phyloP scores from a whole-genome alignment of 2,329 filamentous ascomycete genomes.

The Hypoxylon sp. region DNA sequence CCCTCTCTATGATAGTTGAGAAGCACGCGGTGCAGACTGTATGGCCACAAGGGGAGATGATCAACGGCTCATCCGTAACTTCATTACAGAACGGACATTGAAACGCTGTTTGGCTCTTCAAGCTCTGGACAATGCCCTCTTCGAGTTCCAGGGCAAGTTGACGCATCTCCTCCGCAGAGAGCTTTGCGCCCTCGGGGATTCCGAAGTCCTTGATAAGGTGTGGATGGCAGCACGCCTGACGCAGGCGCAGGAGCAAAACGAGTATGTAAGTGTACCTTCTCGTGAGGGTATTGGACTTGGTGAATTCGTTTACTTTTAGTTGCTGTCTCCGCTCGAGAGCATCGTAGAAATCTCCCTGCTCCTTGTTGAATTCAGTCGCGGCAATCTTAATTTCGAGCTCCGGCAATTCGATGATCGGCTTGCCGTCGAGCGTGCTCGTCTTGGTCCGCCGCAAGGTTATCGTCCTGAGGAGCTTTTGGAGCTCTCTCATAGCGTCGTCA shows the following conservation, averaged over 20 bases:
- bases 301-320: constrained; percentile 50
- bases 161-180: constrained; percentile 51
- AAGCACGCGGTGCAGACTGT: constrained; percentile 51
- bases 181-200: constrained; percentile 51
- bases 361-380: constrained; percentile 75
- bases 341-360: constrained; percentile 76
- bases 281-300: constrained; percentile 62
- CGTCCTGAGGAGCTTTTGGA: constrained; percentile 84
- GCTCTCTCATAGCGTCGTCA: constrained; percentile 72
- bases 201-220: constrained; percentile 70
- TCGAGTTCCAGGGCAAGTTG: constrained; percentile 47
- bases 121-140: constrained; percentile 34
- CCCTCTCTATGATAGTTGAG: constrained; percentile 42
- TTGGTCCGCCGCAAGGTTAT: constrained; percentile 89
- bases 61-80: constrained; percentile 45
- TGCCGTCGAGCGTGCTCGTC: constrained; percentile 82
- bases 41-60: constrained; percentile 54
- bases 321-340: constrained; percentile 61
- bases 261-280: constrained; percentile 85
- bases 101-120: constrained; percentile 43
- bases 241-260: constrained; percentile 82
- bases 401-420: constrained; percentile 80
- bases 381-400: constrained; percentile 72
- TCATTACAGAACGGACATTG: constrained; percentile 49
- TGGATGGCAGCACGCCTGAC: constrained; percentile 86